phyloP scores from a whole-genome alignment of 352 stramenopile species.

The Phytophthora sansomeana region DNA sequence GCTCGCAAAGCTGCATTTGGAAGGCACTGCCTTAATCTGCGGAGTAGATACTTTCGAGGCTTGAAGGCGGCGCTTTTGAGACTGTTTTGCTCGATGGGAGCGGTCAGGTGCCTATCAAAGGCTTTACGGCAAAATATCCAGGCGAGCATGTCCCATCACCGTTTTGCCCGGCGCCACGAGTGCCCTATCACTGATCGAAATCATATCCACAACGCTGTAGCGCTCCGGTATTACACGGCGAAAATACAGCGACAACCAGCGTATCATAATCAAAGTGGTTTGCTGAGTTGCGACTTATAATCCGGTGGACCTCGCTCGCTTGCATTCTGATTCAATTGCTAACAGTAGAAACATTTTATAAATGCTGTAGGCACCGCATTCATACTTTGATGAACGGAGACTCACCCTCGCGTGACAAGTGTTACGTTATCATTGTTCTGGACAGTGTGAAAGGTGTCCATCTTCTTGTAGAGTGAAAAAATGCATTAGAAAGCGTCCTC shows the following conservation, averaged over 20 bases:
- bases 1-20: background rate
- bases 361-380: too few species aligned
- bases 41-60: too few species aligned
- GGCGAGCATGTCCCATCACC: slow-evolving; percentile 24
- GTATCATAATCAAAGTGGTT: slow-evolving; percentile 1
- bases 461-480: slow-evolving; percentile 2
- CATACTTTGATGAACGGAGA: too few species aligned
- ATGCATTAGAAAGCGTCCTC: slow-evolving; percentile 22
- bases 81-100: background rate
- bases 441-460: too few species aligned
- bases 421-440: background rate
- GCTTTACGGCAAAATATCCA: slow-evolving; percentile 28
- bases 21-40: too few species aligned
- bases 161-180: background rate
- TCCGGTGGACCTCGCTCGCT: too few species aligned
- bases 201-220: background rate
- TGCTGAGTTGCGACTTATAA: too few species aligned
- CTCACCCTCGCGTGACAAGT: background rate
- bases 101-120: slow-evolving; percentile 5
- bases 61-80: background rate
- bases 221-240: background rate
- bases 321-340: too few species aligned
- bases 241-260: slow-evolving; percentile 1
- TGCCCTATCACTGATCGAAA: background rate
- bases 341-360: too few species aligned